Evolutionary conservation across 345 rosid species (phyloP).

Genomic region (Eucalyptus erythrocorys): DNA sequence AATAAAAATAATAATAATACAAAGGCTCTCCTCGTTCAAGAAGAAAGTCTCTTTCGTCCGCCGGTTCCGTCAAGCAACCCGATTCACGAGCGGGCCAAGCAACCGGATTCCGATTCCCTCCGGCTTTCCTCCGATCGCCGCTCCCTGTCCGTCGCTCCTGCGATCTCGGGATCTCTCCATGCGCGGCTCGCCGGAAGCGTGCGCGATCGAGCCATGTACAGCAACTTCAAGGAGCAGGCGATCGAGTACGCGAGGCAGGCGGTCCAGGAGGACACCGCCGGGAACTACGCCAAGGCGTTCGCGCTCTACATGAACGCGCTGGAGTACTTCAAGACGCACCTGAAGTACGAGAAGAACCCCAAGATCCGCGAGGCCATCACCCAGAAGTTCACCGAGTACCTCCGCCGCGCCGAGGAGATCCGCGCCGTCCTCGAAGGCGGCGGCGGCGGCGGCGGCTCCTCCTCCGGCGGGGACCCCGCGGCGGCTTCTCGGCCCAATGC

Average conservation of each 20-base stretch:
- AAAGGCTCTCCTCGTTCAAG: background rate
- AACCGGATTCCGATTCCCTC: background rate
- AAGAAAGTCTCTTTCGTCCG: background rate
- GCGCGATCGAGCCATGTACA: constrained; percentile 39
- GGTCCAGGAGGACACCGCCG: constrained; percentile 76
- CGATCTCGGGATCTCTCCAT: background rate
- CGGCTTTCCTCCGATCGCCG: background rate
- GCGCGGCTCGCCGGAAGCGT: background rate
- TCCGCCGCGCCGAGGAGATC: constrained; percentile 93
- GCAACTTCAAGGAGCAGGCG: constrained; percentile 95
- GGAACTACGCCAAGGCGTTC: constrained; percentile 79
- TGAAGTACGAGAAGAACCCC: constrained; percentile 94
- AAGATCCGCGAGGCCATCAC: constrained; percentile 79
- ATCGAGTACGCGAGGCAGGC: constrained; percentile 95
- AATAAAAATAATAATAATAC: background rate
- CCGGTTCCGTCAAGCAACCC: background rate
- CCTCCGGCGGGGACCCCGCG: constrained; percentile 57
- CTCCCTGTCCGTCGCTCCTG: background rate
- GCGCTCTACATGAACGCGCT: constrained; percentile 90
- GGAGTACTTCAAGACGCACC: constrained; percentile 89
- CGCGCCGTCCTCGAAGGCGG: constrained; percentile 80
- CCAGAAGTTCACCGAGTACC: constrained; percentile 73
- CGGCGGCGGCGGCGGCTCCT: constrained; percentile 68
- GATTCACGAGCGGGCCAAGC: background rate
- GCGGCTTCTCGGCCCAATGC: constrained; percentile 58